Evolutionary conservation across 768 basidiomycete genomes (phyloP).

Genomic region (Kwoniella pini): DNA sequence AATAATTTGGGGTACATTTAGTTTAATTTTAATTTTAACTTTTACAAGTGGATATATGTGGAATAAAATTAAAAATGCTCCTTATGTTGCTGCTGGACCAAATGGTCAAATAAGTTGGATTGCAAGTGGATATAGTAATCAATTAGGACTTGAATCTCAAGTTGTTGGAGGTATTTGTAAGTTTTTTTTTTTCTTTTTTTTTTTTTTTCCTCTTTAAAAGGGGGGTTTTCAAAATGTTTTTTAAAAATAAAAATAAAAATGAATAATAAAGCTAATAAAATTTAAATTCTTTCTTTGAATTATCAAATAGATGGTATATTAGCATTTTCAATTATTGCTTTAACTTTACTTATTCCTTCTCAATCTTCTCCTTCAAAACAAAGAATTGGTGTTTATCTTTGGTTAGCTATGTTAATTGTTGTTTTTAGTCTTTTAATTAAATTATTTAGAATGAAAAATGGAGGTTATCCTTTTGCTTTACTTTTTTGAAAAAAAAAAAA

Average conservation of each 20-base stretch:
- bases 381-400: conserved; percentile 82
- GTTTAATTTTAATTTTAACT: conserved; percentile 66
- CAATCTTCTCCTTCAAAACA: conserved; percentile 71
- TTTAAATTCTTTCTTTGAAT: background rate
- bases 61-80: conserved; percentile 79
- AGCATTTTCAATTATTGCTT: conserved; percentile 72
- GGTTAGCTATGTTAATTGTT: conserved; percentile 76
- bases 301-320: conserved; percentile 71
- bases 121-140: conserved; percentile 81
- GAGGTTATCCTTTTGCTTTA: conserved; percentile 60
- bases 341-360: conserved; percentile 67
- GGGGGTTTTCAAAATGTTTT: no score
- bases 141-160: conserved; percentile 89
- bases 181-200: conserved; percentile 51
- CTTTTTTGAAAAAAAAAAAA: no score
- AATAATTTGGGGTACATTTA: conserved; percentile 57
- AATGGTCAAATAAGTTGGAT: conserved; percentile 68
- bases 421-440: conserved; percentile 84
- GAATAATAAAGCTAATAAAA: background rate
- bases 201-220: no score
- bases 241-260: no score
- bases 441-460: conserved; percentile 87
- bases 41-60: conserved; percentile 98
- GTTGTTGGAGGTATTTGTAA: conserved; percentile 81
- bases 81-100: conserved; percentile 64